A percentile compares a stretch with the other conserved stretches of the same genome.
Evolutionary conservation across 1,284 basidiomycete species (phyloP).

Genomic region (Cutaneotrichosporon dermatis): DNA sequence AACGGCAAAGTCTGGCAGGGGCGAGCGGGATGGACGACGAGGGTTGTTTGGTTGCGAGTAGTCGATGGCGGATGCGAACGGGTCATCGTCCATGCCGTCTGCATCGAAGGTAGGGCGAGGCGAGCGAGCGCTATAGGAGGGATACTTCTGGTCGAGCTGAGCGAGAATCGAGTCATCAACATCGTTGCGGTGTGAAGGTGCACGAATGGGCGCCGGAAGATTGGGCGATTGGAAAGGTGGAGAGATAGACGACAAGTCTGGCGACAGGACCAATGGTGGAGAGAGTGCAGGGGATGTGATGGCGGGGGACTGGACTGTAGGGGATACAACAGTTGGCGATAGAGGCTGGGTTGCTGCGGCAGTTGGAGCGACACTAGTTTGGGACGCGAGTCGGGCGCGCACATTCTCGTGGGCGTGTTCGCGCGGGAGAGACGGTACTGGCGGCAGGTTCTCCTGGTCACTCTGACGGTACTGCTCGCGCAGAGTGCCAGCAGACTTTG

Average conservation of each 20-base stretch:
- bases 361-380: not conserved
- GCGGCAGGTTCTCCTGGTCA: conserved; percentile 18
- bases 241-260: not conserved
- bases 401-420: not conserved
- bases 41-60: not conserved
- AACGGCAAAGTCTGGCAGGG: conserved; percentile 1
- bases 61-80: conserved; percentile 37
- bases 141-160: conserved; percentile 7
- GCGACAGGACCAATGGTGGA: not conserved
- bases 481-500: conserved; percentile 37
- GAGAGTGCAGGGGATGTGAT: not conserved
- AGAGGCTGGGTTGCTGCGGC: not conserved
- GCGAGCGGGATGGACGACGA: not conserved
- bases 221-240: not conserved
- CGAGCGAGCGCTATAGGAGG: not conserved
- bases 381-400: not conserved
- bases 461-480: conserved; percentile 22
- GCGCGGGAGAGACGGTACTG: conserved; percentile 24
- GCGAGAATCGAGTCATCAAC: not conserved
- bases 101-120: not conserved
- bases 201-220: not conserved
- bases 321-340: not conserved
- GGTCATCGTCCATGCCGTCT: conserved; percentile 22
- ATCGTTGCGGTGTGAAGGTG: not conserved
- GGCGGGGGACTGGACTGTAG: not conserved